Evolutionary conservation across 768 basidiomycete genomes (phyloP).

Genomic region (Russula virescens): DNA sequence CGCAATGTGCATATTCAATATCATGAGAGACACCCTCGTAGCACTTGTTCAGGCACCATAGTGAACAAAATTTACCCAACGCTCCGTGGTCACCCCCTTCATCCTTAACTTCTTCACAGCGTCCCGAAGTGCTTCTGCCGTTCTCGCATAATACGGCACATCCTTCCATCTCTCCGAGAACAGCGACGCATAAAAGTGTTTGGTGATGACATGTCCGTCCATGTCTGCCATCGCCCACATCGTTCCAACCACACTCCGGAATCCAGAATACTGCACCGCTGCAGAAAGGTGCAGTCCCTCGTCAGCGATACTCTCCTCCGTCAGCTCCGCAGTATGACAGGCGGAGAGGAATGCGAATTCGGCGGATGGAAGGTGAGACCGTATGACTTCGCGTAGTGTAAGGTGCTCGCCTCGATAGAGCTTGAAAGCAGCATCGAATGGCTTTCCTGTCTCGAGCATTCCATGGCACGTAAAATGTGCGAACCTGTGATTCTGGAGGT

Average conservation of each 20-base stretch:
- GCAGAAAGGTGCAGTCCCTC: slow-evolving; percentile 15
- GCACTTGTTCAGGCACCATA: background rate
- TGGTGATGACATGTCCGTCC: background rate
- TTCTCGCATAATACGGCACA: background rate
- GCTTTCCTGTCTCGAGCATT: background rate
- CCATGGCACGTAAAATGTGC: slow-evolving; percentile 14
- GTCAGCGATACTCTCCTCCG: background rate
- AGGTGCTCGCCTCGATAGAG: background rate
- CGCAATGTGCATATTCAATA: too few species aligned
- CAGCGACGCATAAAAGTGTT: background rate
- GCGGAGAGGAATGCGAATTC: background rate
- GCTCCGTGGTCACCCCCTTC: background rate
- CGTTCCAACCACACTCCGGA: background rate
- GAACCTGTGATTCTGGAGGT: background rate
- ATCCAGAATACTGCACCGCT: slow-evolving; percentile 17
- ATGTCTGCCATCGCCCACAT: background rate
- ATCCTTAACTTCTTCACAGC: background rate
- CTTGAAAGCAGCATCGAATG: background rate
- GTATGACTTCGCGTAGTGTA: background rate
- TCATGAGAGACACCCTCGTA: too few species aligned
- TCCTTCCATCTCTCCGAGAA: background rate
- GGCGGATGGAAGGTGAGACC: background rate
- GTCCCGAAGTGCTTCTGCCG: background rate
- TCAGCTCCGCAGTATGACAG: background rate
- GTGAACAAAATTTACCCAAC: background rate